Percentiles rank a stretch among this genome's conserved stretches.
These are phyloP conservation scores for Fusarium abutilonis DNA, from an alignment of 2,329 filamentous ascomycete genomes.

Conservation along the genomic window DNA sequence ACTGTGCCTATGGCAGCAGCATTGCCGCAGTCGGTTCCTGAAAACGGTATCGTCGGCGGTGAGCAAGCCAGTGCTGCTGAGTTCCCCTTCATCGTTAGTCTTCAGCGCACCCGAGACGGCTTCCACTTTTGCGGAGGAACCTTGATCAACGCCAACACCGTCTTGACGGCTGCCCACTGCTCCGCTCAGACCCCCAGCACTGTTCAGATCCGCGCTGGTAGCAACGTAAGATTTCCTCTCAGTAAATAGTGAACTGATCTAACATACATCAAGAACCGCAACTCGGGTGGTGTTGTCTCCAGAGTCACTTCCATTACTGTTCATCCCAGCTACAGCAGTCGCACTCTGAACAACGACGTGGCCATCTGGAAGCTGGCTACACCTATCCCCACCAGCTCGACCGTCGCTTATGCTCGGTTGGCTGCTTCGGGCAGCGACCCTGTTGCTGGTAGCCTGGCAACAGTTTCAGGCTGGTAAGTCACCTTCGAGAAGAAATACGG, in stretches of 20 bases:
- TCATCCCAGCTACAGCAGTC: conserved; percentile 38
- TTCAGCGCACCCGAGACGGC: conserved; percentile 20
- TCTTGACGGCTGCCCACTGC: conserved; percentile 47
- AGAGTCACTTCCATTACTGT: conserved; percentile 37
- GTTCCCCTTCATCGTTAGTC: conserved; percentile 46
- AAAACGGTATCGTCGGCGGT: conserved; percentile 38
- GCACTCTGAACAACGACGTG: conserved; percentile 40
- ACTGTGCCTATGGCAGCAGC: conserved; percentile 12
- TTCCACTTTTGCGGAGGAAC: conserved; percentile 45
- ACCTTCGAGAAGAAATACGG: too few relatives aligned
- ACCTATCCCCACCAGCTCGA: conserved; percentile 18
- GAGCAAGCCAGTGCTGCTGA: conserved; percentile 38
- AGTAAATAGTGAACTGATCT: background rate
- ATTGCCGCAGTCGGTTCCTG: background rate
- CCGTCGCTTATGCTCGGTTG: conserved; percentile 40
- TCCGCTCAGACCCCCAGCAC: conserved; percentile 18
- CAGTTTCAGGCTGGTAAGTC: conserved; percentile 44
- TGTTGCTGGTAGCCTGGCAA: conserved; percentile 20
- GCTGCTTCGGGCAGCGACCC: conserved; percentile 41
- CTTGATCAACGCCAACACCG: conserved; percentile 44
- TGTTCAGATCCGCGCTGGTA: conserved; percentile 44
- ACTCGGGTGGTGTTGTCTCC: conserved; percentile 39
- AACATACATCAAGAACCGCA: conserved; percentile 25
- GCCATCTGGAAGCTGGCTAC: conserved; percentile 45
- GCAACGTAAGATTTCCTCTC: conserved; percentile 23